Percentiles rank a stretch among this genome's conserved stretches.
Conservation (phyloP, 2,329 filamentous ascomycete genomes). For the Ceratocystis diversiconidia region DNA sequence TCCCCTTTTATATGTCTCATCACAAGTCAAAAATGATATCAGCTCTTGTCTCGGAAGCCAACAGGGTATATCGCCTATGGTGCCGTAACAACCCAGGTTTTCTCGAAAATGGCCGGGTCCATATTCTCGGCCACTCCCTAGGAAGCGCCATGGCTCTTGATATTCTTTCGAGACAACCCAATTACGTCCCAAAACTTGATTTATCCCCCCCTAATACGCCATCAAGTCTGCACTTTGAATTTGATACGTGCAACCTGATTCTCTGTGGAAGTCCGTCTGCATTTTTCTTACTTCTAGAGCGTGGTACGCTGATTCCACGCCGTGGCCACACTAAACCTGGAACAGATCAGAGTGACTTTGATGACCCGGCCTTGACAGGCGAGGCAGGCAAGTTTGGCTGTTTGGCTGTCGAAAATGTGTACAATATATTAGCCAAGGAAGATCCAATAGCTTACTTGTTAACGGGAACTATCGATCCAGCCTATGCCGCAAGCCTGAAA, state of each 20-base stretch:
- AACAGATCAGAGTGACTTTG: slow-evolving; percentile 47
- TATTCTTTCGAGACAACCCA: slow-evolving; percentile 80
- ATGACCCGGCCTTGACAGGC: slow-evolving; percentile 51
- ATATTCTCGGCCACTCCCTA: slow-evolving; percentile 84
- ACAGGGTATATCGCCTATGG: slow-evolving; percentile 91
- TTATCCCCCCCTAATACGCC: slow-evolving; percentile 27
- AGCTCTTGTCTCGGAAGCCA: slow-evolving; percentile 78
- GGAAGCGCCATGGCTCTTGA: slow-evolving; percentile 92
- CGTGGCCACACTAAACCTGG: slow-evolving; percentile 62
- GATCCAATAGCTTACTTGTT: slow-evolving; percentile 79
- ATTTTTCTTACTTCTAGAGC: slow-evolving; percentile 83
- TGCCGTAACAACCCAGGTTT: slow-evolving; percentile 88
- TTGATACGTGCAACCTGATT: slow-evolving; percentile 81
- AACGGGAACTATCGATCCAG: slow-evolving; percentile 75
- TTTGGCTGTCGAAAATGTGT: slow-evolving; percentile 86
- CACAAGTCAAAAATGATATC: slow-evolving; percentile 92
- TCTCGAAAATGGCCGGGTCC: slow-evolving; percentile 63
- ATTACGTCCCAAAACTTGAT: slow-evolving; percentile 41
- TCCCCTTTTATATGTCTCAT: slow-evolving; percentile 93
- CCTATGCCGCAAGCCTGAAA: slow-evolving; percentile 64
- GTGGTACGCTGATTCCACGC: slow-evolving; percentile 56
- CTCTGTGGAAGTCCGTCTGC: slow-evolving; percentile 79
- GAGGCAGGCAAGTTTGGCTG: slow-evolving; percentile 73
- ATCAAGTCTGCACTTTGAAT: slow-evolving; percentile 59
- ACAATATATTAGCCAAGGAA: slow-evolving; percentile 67